These are phyloP conservation scores for Gossypium schwendimanii DNA, from an alignment of 441 rosid genomes.

Conservation along the genomic window DNA sequence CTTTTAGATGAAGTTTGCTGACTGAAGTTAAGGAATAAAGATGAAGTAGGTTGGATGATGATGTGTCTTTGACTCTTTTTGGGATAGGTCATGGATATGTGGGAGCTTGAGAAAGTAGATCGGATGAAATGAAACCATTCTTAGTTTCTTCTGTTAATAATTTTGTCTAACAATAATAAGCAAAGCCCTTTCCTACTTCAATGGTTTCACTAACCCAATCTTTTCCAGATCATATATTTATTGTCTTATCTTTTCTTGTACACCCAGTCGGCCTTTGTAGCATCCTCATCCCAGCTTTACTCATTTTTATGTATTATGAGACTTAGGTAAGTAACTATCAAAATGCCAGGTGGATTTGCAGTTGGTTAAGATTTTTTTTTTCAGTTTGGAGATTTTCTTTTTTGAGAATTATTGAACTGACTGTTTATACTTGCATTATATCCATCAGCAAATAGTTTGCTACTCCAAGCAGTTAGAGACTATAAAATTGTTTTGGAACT, in stretches of 20 bases:
- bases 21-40: neutral
- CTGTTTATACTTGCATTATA: neutral
- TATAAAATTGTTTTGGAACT: neutral
- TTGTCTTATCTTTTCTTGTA: neutral
- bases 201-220: neutral
- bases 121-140: neutral
- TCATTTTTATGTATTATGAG: neutral
- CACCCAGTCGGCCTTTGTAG: neutral
- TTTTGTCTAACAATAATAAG: neutral
- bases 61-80: neutral
- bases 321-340: neutral
- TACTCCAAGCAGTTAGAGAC: neutral
- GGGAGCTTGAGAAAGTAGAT: neutral
- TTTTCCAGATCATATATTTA: neutral
- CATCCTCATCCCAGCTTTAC: neutral
- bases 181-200: neutral
- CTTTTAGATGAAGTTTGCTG: neutral
- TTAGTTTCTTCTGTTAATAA: neutral
- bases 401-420: neutral
- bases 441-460: constrained; percentile 5
- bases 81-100: neutral
- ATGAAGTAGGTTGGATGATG: neutral
- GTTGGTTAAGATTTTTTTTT: neutral
- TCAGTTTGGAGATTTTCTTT: neutral
- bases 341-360: constrained; percentile 2